Conservation (phyloP, 2,329 filamentous ascomycete species). For the Lasiodiplodia sp. region DNA sequence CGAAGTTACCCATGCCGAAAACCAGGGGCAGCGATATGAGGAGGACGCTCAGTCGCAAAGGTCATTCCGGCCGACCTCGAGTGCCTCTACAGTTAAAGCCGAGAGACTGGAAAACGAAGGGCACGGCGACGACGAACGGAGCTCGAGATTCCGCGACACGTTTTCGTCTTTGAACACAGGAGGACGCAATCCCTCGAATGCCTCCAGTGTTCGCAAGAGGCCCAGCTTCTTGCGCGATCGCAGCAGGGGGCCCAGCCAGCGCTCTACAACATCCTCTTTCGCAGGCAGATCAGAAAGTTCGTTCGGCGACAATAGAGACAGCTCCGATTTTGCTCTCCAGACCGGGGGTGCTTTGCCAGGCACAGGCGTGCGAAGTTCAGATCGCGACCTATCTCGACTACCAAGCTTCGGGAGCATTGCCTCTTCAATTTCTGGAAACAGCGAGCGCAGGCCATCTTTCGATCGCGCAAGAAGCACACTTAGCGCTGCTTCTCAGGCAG, state of each 20-base stretch:
- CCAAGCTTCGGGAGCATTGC: constrained; percentile 90
- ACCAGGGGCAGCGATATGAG: constrained; percentile 26
- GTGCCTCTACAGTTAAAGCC: constrained; percentile 48
- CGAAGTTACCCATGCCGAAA: constrained; percentile 25
- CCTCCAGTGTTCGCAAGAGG: constrained; percentile 45
- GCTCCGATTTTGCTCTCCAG: constrained; percentile 80
- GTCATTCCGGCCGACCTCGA: constrained; percentile 41
- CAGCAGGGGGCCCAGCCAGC: constrained; percentile 58
- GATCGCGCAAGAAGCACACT: constrained; percentile 52
- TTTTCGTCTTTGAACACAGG: neutral
- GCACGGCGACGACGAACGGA: constrained; percentile 12
- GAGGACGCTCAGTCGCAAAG: constrained; percentile 19
- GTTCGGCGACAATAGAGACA: constrained; percentile 68
- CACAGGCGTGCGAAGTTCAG: constrained; percentile 55
- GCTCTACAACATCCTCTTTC: constrained; percentile 65
- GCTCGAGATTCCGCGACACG: constrained; percentile 13
- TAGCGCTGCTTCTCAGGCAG: constrained; percentile 47
- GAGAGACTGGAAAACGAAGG: constrained; percentile 11
- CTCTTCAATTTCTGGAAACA: constrained; percentile 70
- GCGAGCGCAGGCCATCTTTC: constrained; percentile 52
- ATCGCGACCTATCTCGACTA: constrained; percentile 69
- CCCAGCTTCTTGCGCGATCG: constrained; percentile 64
- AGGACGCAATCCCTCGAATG: constrained; percentile 12
- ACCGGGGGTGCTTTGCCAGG: constrained; percentile 76
- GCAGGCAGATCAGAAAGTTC: constrained; percentile 61